Conservation (phyloP, 1,139 yeast species). For the Geotrichum reessii region DNA sequence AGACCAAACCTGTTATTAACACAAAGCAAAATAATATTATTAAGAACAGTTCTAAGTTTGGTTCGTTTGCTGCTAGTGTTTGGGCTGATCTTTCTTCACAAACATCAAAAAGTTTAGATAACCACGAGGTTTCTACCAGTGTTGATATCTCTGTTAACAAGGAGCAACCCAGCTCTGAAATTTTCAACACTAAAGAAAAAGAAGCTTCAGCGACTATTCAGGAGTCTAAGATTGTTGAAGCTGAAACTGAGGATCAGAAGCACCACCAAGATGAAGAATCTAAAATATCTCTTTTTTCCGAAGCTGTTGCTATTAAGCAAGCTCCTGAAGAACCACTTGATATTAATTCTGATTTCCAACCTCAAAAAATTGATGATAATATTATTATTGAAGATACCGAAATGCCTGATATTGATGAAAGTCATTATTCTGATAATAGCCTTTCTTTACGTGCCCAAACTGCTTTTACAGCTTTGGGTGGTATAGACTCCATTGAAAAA, state of each 20-base stretch:
- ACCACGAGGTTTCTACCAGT: background rate
- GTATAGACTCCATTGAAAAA: background rate
- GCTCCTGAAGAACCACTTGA: background rate
- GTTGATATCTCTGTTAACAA: background rate
- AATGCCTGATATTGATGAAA: constrained; percentile 19
- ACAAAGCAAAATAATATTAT: background rate
- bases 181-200: background rate
- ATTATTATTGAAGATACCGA: constrained; percentile 8
- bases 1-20: background rate
- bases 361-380: constrained; percentile 1
- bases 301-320: background rate
- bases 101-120: background rate
- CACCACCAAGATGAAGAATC: background rate
- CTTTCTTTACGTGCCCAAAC: background rate
- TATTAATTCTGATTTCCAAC: background rate
- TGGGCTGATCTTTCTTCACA: constrained; percentile 2
- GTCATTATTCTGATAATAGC: constrained; percentile 12
- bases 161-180: background rate
- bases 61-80: constrained; percentile 5
- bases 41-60: constrained; percentile 3
- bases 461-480: constrained; percentile 3
- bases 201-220: background rate
- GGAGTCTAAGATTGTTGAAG: background rate
- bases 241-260: background rate
- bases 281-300: background rate